Evolutionary conservation across 768 basidiomycete genomes (phyloP).

Genomic region (Kwoniella shandongensis): DNA sequence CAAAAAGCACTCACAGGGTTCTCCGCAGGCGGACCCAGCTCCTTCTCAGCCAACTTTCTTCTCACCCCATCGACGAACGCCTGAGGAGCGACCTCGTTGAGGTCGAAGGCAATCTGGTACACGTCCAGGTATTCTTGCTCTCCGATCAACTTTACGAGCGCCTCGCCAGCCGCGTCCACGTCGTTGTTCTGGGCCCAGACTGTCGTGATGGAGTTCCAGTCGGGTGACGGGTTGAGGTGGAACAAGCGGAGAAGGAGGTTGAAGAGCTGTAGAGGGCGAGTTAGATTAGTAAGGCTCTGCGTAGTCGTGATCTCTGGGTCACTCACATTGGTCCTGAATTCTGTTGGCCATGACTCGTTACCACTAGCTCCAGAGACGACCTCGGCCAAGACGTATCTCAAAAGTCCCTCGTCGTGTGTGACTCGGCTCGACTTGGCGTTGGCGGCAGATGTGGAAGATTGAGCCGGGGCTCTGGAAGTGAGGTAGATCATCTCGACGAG

Average conservation of each 20-base stretch:
- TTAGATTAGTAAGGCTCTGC: background rate
- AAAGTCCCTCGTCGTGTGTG: slow-evolving; percentile 67
- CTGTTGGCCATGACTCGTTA: slow-evolving; percentile 55
- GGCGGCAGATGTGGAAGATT: slow-evolving; percentile 18
- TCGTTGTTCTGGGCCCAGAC: slow-evolving; percentile 85
- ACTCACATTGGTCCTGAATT: slow-evolving; percentile 52
- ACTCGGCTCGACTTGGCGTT: slow-evolving; percentile 59
- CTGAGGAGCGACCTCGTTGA: slow-evolving; percentile 89
- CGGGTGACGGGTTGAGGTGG: slow-evolving; percentile 64
- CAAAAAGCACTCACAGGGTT: slow-evolving; percentile 13
- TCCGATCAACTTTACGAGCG: slow-evolving; percentile 33
- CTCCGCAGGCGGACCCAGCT: slow-evolving; percentile 23
- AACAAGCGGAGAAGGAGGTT: slow-evolving; percentile 71
- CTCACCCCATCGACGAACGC: slow-evolving; percentile 82
- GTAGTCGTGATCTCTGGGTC: too few relatives aligned
- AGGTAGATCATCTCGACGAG: slow-evolving; percentile 71
- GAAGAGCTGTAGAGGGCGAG: slow-evolving; percentile 50
- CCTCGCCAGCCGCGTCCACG: slow-evolving; percentile 52
- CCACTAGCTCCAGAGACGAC: slow-evolving; percentile 87
- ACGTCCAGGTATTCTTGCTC: slow-evolving; percentile 67
- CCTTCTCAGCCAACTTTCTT: slow-evolving; percentile 23
- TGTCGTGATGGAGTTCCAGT: slow-evolving; percentile 77
- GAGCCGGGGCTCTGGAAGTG: slow-evolving; percentile 30
- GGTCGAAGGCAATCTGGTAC: slow-evolving; percentile 93
- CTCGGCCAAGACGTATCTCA: slow-evolving; percentile 89